Evolutionary conservation across 108 stramenopile species (phyloP).

Genomic region (Seminavis robusta): DNA sequence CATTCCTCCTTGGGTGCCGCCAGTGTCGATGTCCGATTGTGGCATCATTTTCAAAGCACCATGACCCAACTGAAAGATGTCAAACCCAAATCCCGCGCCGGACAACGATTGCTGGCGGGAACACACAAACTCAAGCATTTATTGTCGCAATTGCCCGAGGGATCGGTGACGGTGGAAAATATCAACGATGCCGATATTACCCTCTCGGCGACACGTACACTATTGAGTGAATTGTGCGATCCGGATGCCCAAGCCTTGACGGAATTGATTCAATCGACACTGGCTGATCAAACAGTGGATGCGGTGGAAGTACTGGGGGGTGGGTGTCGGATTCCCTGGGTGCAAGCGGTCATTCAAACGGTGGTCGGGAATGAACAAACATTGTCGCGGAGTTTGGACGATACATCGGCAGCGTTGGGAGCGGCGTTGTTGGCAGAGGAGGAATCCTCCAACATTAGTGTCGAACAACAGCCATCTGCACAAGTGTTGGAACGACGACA

Average conservation of each 20-base stretch:
- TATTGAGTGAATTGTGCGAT: slow-evolving; percentile 27
- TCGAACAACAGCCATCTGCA: background rate
- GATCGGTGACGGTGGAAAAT: slow-evolving; percentile 41
- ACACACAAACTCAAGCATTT: slow-evolving; percentile 47
- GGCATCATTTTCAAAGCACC: slow-evolving; percentile 37
- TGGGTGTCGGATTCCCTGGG: slow-evolving; percentile 51
- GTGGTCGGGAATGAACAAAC: slow-evolving; percentile 16
- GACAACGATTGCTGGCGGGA: slow-evolving; percentile 44
- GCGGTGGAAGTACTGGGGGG: slow-evolving; percentile 48
- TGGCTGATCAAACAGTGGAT: slow-evolving; percentile 8
- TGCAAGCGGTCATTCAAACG: slow-evolving; percentile 37
- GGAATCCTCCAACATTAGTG: background rate
- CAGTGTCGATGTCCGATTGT: slow-evolving; percentile 34
- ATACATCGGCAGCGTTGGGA: slow-evolving; percentile 52
- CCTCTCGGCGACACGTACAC: slow-evolving; percentile 21
- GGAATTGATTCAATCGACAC: slow-evolving; percentile 15
- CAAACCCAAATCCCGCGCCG: slow-evolving; percentile 26
- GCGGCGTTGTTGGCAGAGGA: slow-evolving; percentile 21
- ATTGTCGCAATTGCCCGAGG: slow-evolving; percentile 41
- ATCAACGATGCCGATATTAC: slow-evolving; percentile 39
- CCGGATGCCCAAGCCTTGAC: slow-evolving; percentile 12
- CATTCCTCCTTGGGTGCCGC: slow-evolving; percentile 31
- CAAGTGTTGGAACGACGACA: slow-evolving; percentile 4
- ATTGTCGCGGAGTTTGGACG: slow-evolving; percentile 47
- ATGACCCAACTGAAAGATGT: slow-evolving; percentile 14